These are phyloP conservation scores for Thalassiosira exigua DNA, from an alignment of 352 stramenopile genomes.

Conservation along the genomic window DNA sequence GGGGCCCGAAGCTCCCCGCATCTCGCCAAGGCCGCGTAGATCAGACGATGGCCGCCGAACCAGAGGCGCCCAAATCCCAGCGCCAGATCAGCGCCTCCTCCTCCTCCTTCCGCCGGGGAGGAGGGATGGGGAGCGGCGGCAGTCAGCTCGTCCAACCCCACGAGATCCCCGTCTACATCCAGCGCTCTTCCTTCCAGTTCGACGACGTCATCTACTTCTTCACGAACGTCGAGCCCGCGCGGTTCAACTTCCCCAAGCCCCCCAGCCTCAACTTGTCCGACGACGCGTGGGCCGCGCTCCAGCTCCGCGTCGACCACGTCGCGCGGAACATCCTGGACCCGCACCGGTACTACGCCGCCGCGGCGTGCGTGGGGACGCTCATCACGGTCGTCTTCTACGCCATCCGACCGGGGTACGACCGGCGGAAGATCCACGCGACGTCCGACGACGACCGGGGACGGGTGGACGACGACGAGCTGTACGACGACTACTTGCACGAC, in stretches of 20 bases:
- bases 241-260: constrained; percentile 44
- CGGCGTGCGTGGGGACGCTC: constrained; percentile 24
- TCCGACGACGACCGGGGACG: neutral
- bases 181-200: constrained; percentile 34
- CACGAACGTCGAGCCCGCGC: constrained; percentile 37
- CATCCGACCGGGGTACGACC: constrained; percentile 42
- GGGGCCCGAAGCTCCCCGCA: no score
- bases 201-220: constrained; percentile 37
- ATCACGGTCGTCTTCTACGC: constrained; percentile 51
- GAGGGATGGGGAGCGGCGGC: no score
- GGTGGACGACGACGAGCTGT: constrained; percentile 28
- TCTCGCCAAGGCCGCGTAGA: no score
- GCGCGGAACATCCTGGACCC: constrained; percentile 61
- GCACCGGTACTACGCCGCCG: constrained; percentile 42
- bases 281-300: constrained; percentile 53
- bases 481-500: constrained; percentile 58
- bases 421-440: constrained; percentile 26
- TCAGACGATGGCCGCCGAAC: neutral
- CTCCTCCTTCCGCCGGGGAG: neutral
- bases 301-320: constrained; percentile 58
- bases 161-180: constrained; percentile 51
- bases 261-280: constrained; percentile 33
- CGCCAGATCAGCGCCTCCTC: neutral
- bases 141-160: constrained; percentile 17
- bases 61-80: neutral